Conservation (phyloP, 164 flowering plant species). For the Tinospora cordifolia region DNA sequence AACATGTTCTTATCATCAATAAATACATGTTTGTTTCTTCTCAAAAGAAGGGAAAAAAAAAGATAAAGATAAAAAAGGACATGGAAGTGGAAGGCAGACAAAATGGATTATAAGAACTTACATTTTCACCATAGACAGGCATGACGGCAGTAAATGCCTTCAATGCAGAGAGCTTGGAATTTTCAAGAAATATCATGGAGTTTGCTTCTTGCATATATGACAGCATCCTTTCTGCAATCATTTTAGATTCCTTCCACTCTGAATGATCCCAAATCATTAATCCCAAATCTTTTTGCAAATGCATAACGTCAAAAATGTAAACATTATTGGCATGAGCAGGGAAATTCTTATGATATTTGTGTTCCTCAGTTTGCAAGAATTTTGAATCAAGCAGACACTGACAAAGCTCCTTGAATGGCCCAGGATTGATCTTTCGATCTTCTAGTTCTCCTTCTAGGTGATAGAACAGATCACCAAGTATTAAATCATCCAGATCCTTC, state of each 20-base stretch:
- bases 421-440: constrained; percentile 60
- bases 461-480: constrained; percentile 75
- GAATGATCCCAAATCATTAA: constrained; percentile 69
- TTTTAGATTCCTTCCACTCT: constrained; percentile 58
- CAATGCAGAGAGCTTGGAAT: constrained; percentile 56
- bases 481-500: constrained; percentile 41
- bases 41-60: too few species aligned
- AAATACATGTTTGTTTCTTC: too few species aligned
- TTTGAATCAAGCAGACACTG: constrained; percentile 45
- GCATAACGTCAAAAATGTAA: constrained; percentile 40
- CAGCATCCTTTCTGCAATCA: constrained; percentile 53
- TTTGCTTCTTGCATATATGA: constrained; percentile 49
- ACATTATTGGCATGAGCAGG: constrained; percentile 20
- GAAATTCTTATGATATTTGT: constrained; percentile 27
- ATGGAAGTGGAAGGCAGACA: background rate
- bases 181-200: constrained; percentile 35
- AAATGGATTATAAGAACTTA: constrained; percentile 28
- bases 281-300: constrained; percentile 47
- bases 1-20: too few species aligned
- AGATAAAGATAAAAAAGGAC: background rate
- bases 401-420: constrained; percentile 72
- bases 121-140: constrained; percentile 36
- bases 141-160: constrained; percentile 46
- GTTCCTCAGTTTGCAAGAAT: constrained; percentile 30
- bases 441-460: constrained; percentile 89